A percentile compares a stretch with the other conserved stretches of the same genome.
Conservation (phyloP, 2,329 filamentous ascomycete species). For the Trichoderma atroviride region DNA sequence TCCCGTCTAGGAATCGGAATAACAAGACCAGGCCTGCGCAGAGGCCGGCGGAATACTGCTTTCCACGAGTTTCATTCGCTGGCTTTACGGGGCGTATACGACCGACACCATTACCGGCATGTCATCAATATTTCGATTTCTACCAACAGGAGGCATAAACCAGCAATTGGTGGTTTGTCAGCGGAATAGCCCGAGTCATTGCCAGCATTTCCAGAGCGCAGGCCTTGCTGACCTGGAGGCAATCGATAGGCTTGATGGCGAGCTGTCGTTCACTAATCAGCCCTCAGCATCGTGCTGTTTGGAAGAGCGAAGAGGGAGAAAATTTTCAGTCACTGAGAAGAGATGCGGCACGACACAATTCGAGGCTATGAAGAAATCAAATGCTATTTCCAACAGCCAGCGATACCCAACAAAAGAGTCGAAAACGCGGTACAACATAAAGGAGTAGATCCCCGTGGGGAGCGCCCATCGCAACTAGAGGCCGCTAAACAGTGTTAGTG, state of each 20-base stretch:
- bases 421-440: background rate
- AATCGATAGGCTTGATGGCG: background rate
- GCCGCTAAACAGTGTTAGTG: slow-evolving; percentile 3
- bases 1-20: background rate
- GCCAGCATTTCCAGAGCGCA: background rate
- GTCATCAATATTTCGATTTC: background rate
- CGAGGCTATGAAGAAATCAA: background rate
- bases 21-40: background rate
- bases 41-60: background rate
- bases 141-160: background rate
- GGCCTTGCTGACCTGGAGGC: background rate
- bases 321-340: background rate
- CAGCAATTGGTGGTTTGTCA: background rate
- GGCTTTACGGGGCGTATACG: background rate
- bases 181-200: background rate
- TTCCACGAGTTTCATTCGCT: background rate
- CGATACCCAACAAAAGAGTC: background rate
- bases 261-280: background rate
- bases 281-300: background rate
- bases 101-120: background rate
- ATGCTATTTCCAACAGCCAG: background rate
- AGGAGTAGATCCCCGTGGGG: background rate
- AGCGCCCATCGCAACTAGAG: background rate
- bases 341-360: background rate
- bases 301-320: background rate